These are phyloP conservation scores for Trichophyton verrucosum DNA, from an alignment of 2,329 filamentous ascomycete species.

Conservation along the genomic window DNA sequence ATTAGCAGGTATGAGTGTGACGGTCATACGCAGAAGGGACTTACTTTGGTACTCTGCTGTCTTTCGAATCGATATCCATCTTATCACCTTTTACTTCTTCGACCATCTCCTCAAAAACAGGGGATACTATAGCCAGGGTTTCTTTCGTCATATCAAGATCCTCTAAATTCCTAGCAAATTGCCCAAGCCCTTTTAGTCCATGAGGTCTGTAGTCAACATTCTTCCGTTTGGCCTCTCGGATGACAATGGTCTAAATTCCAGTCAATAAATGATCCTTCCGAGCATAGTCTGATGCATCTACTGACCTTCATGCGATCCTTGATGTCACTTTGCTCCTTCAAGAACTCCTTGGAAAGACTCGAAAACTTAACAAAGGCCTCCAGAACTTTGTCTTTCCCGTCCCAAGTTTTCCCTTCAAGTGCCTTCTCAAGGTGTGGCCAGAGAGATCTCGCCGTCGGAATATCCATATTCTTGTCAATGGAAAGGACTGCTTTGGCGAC, in stretches of 20 bases:
- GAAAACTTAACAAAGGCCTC: slow-evolving; percentile 68
- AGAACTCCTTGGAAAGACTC: slow-evolving; percentile 48
- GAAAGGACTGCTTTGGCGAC: slow-evolving; percentile 54
- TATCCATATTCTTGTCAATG: slow-evolving; percentile 2
- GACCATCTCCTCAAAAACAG: slow-evolving; percentile 47
- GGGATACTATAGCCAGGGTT: slow-evolving; percentile 51
- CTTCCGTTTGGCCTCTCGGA: slow-evolving; percentile 83
- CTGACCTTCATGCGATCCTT: slow-evolving; percentile 56
- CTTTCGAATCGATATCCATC: slow-evolving; percentile 55
- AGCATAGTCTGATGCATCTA: slow-evolving; percentile 3
- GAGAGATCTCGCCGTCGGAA: slow-evolving; percentile 29
- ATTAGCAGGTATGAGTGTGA: slow-evolving; percentile 5
- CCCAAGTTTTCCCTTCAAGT: slow-evolving; percentile 78
- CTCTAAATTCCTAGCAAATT: slow-evolving; percentile 54
- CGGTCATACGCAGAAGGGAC: neutral
- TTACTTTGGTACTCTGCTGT: slow-evolving; percentile 28
- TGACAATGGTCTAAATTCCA: slow-evolving; percentile 44
- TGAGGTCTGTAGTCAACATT: slow-evolving; percentile 72
- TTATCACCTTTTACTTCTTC: slow-evolving; percentile 41
- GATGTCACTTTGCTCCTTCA: slow-evolving; percentile 46
- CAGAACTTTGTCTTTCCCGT: slow-evolving; percentile 77
- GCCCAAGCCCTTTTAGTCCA: slow-evolving; percentile 59
- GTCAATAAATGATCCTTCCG: neutral
- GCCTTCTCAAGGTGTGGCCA: slow-evolving; percentile 80
- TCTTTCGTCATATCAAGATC: slow-evolving; percentile 60